Evolutionary conservation across 2,329 filamentous ascomycete species (phyloP).

Genomic region (Sporothrix variecibatus): DNA sequence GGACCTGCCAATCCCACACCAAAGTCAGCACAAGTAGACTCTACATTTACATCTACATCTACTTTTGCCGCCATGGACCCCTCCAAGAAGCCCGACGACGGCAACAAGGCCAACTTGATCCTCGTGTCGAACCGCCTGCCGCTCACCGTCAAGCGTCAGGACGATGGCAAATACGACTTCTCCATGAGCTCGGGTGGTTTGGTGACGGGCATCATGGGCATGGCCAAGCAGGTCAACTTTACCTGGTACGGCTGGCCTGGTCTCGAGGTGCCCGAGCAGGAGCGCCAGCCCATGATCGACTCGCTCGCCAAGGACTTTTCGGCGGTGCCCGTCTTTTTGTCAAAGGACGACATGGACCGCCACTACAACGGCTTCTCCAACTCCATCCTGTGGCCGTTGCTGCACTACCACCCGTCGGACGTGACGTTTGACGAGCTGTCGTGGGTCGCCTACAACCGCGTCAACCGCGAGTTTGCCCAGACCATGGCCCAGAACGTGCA

Average conservation of each 20-base stretch:
- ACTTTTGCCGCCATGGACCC: conserved; percentile 2
- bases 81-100: conserved; percentile 24
- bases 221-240: conserved; percentile 90
- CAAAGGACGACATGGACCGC: conserved; percentile 87
- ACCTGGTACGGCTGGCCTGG: conserved; percentile 99
- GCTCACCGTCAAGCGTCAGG: conserved; percentile 92
- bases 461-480: conserved; percentile 89
- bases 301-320: conserved; percentile 84
- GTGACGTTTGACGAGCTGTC: conserved; percentile 96
- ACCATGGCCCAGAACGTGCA: conserved; percentile 83
- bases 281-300: conserved; percentile 72
- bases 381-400: conserved; percentile 96
- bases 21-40: neutral
- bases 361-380: conserved; percentile 99
- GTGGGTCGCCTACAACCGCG: conserved; percentile 90
- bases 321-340: conserved; percentile 88
- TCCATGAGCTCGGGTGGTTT: conserved; percentile 96
- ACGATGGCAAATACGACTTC: conserved; percentile 89
- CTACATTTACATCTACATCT: neutral
- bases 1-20: neutral
- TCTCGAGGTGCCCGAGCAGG: conserved; percentile 82
- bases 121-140: conserved; percentile 93
- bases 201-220: conserved; percentile 87
- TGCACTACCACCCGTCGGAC: conserved; percentile 98
- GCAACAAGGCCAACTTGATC: conserved; percentile 31